Conservation (phyloP, 2,329 filamentous ascomycete genomes). For the Akanthomyces dipterigenus region DNA sequence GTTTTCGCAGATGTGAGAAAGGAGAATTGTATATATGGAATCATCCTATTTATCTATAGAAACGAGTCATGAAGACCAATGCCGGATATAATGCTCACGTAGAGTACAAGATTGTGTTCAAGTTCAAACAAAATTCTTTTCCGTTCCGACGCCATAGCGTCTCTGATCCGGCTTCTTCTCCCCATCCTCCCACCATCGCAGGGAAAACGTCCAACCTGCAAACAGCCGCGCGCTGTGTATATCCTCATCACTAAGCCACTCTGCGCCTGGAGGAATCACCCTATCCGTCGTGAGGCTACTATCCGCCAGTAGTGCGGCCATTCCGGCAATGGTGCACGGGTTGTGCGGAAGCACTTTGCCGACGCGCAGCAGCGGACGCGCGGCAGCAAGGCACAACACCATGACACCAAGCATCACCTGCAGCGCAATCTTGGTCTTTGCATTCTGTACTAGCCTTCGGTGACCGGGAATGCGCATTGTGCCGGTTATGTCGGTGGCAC, state of each 20-base stretch:
- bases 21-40: background rate
- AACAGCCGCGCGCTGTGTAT: slow-evolving; percentile 12
- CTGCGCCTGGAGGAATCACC: slow-evolving; percentile 19
- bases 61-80: background rate
- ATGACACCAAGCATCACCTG: slow-evolving; percentile 25
- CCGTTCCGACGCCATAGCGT: background rate
- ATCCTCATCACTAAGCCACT: slow-evolving; percentile 20
- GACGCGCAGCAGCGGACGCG: slow-evolving; percentile 18
- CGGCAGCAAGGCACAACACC: slow-evolving; percentile 19
- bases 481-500: slow-evolving; percentile 14
- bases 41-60: background rate
- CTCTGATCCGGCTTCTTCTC: background rate
- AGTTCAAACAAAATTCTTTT: background rate
- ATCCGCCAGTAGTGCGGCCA: slow-evolving; percentile 21
- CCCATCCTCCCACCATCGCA: background rate
- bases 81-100: background rate
- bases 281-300: slow-evolving; percentile 19
- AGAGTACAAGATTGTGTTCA: background rate
- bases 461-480: slow-evolving; percentile 6
- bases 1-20: background rate
- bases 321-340: slow-evolving; percentile 23
- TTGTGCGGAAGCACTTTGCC: slow-evolving; percentile 22
- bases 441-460: slow-evolving; percentile 20
- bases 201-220: background rate
- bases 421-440: slow-evolving; percentile 21